phyloP scores from a whole-genome alignment of 2,329 filamentous ascomycete genomes.

The Elsinoe fawcettii region DNA sequence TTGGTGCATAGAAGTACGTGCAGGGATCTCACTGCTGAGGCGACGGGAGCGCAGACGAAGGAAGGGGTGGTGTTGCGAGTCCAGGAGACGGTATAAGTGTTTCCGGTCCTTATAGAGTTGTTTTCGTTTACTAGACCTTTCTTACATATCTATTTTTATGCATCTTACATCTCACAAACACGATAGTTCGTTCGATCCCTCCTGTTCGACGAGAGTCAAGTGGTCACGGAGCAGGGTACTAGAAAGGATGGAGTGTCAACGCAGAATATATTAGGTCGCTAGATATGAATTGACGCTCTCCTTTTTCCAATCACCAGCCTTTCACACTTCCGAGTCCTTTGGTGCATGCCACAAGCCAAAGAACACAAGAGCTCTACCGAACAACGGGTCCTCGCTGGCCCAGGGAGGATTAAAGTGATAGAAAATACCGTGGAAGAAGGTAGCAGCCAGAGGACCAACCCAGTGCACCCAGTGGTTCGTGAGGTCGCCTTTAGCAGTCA shows the following conservation, averaged over 20 bases:
- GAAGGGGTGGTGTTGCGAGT: constrained; percentile 2
- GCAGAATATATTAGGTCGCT: no score
- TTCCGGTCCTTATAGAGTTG: no score
- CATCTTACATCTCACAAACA: no score
- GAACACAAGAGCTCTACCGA: constrained; percentile 2
- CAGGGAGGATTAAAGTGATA: constrained; percentile 26
- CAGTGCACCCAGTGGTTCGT: constrained; percentile 32
- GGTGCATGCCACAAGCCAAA: constrained; percentile 3
- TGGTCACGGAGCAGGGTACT: no score
- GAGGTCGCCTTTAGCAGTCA: constrained; percentile 28
- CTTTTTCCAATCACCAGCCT: neutral
- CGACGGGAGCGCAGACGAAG: constrained; percentile 1
- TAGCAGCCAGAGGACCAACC: constrained; percentile 26
- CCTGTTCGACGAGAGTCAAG: no score
- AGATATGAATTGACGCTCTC: neutral
- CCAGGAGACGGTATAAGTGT: constrained; percentile 11
- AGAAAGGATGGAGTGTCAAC: no score
- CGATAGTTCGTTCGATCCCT: no score
- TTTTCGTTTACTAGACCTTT: no score
- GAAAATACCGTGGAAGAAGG: constrained; percentile 28
- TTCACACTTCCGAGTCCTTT: neutral
- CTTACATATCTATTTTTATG: no score
- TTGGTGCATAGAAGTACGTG: constrained; percentile 8
- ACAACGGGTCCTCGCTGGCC: constrained; percentile 16
- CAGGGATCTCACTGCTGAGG: neutral